phyloP scores from a whole-genome alignment of 345 rosid genomes.

The Eucalyptus urophylla region DNA sequence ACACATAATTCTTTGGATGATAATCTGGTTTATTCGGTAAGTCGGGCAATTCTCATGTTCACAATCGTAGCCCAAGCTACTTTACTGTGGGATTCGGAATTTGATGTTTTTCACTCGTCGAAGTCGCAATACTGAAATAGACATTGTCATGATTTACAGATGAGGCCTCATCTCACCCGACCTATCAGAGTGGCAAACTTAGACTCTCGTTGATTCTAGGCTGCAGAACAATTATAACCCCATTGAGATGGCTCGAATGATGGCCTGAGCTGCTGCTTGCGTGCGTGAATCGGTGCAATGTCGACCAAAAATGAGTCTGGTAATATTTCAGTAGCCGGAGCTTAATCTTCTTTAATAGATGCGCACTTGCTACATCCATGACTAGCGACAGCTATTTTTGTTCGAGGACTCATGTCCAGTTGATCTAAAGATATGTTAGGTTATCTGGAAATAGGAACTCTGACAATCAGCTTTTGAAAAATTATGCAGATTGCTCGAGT shows the following conservation, averaged over 20 bases:
- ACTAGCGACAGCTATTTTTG: no score
- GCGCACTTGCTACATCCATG: background rate
- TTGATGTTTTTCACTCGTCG: no score
- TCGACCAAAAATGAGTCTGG: slow-evolving; percentile 91
- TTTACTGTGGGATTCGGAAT: no score
- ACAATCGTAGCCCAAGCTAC: background rate
- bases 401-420: no score
- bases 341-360: no score
- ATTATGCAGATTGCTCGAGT: no score
- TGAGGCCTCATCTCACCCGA: slow-evolving; percentile 59
- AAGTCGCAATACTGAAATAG: no score
- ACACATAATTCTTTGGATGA: slow-evolving; percentile 7
- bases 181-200: slow-evolving; percentile 34
- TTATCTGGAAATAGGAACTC: no score
- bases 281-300: slow-evolving; percentile 73
- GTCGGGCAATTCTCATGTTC: background rate
- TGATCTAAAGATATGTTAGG: no score
- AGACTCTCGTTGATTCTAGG: slow-evolving; percentile 21
- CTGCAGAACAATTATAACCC: slow-evolving; percentile 44
- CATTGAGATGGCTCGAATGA: slow-evolving; percentile 73
- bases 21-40: slow-evolving; percentile 90
- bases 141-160: slow-evolving; percentile 15
- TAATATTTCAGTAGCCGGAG: background rate
- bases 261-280: slow-evolving; percentile 82
- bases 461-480: no score